Percentiles rank a stretch among this genome's conserved stretches.
Evolutionary conservation across 2,329 filamentous ascomycete genomes (phyloP).

Genomic region (Boeremia exigua): DNA sequence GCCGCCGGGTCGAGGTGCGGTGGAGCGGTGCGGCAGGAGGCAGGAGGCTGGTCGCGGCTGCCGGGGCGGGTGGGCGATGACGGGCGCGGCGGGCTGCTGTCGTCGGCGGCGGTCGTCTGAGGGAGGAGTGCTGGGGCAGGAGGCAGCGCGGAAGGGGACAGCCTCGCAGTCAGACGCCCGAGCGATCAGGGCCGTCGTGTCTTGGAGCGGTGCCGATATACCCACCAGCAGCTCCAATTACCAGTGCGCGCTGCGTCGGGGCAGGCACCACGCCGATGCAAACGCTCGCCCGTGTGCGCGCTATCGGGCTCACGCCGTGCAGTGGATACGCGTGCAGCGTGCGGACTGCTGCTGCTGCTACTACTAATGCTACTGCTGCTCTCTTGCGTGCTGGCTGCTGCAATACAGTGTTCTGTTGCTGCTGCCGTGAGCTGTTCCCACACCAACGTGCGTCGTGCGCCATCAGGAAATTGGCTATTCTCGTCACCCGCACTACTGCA

Average conservation of each 20-base stretch:
- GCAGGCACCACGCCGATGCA: not conserved
- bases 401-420: too few species aligned
- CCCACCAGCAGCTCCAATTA: not conserved
- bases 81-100: not conserved
- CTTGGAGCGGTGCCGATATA: conserved; percentile 11
- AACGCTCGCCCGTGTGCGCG: not conserved
- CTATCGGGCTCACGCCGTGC: not conserved
- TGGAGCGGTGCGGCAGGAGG: not conserved
- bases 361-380: too few species aligned
- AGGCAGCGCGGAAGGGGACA: not conserved
- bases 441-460: conserved; percentile 10
- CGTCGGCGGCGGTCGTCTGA: too few species aligned
- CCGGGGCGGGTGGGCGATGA: not conserved
- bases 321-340: not conserved
- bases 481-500: conserved; percentile 4
- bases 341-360: not conserved
- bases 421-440: conserved; percentile 4
- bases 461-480: conserved; percentile 8
- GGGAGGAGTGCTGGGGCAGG: not conserved
- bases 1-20: conserved; percentile 15
- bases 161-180: conserved; percentile 3
- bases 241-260: conserved; percentile 12
- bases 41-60: not conserved
- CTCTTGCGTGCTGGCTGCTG: too few species aligned
- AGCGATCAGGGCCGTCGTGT: conserved; percentile 9